phyloP scores from a whole-genome alignment of 768 basidiomycete species.

The Mrakia blollopis region DNA sequence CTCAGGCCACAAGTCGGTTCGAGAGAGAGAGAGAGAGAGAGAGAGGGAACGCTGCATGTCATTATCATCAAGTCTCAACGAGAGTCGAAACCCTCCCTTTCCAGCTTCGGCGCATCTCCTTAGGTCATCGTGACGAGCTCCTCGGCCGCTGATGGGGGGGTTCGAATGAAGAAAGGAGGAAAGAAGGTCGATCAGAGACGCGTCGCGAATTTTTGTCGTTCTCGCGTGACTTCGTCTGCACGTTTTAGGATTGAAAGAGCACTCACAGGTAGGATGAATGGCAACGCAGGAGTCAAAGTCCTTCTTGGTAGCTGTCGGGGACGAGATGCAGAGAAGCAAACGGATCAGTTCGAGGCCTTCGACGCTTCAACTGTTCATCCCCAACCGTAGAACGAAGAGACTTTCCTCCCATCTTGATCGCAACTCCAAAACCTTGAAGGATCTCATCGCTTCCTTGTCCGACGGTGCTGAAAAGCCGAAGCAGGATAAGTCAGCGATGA shows the following conservation, averaged over 20 bases:
- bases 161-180: neutral
- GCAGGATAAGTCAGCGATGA: neutral
- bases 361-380: no score
- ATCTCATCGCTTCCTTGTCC: conserved; percentile 14
- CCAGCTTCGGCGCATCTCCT: no score
- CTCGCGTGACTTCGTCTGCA: no score
- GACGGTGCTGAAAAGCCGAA: neutral
- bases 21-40: no score
- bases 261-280: conserved; percentile 14
- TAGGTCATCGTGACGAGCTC: conserved; percentile 18
- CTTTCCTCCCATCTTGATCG: conserved; percentile 20
- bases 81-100: no score
- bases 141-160: conserved; percentile 21
- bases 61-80: no score
- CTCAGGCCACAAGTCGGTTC: no score
- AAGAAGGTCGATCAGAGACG: neutral
- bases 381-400: neutral
- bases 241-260: neutral
- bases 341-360: no score
- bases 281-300: conserved; percentile 19
- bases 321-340: neutral
- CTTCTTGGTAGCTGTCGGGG: neutral
- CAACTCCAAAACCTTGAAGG: conserved; percentile 25
- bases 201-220: neutral
- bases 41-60: no score